A percentile compares a stretch with the other conserved stretches of the same genome.
Evolutionary conservation across 768 basidiomycete genomes (phyloP).

Genomic region (Podaxis sp.): DNA sequence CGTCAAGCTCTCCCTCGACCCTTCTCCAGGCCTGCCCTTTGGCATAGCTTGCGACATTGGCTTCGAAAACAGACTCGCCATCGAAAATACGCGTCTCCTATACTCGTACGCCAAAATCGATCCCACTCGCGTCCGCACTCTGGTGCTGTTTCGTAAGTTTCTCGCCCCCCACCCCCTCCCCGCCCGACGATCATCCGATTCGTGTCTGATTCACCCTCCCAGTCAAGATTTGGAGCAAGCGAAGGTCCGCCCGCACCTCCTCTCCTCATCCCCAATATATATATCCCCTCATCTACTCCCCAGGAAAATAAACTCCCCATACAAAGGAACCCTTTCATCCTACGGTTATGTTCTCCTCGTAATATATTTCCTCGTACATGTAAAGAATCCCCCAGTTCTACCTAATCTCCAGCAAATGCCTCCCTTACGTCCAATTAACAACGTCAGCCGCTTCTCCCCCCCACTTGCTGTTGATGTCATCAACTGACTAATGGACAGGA

Average conservation of each 20-base stretch:
- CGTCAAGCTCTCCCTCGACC: constrained; percentile 91
- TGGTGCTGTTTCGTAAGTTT: constrained; percentile 93
- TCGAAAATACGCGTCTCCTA: constrained; percentile 94
- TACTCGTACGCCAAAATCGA: constrained; percentile 98
- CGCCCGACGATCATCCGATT: constrained; percentile 6
- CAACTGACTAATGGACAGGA: constrained; percentile 42
- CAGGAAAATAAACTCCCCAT: constrained; percentile 98
- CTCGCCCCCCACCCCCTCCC: not conserved
- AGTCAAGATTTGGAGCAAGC: constrained; percentile 99
- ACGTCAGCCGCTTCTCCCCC: constrained; percentile 35
- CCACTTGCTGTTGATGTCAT: not conserved
- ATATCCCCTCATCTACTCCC: constrained; percentile 1
- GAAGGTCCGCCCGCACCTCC: constrained; percentile 50
- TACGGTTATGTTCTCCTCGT: constrained; percentile 98
- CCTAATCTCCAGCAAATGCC: constrained; percentile 97
- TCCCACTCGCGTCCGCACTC: constrained; percentile 85
- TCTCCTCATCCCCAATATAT: not conserved
- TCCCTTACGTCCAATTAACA: constrained; percentile 80
- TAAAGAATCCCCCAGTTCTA: constrained; percentile 94
- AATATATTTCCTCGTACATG: constrained; percentile 96
- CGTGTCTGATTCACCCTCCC: constrained; percentile 12
- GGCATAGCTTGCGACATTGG: constrained; percentile 99
- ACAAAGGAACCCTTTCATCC: constrained; percentile 92
- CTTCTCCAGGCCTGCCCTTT: constrained; percentile 71
- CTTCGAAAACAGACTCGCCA: constrained; percentile 93